Evolutionary conservation across 2,329 filamentous ascomycete species (phyloP).

Genomic region (Zymoseptoria pseudotritici): DNA sequence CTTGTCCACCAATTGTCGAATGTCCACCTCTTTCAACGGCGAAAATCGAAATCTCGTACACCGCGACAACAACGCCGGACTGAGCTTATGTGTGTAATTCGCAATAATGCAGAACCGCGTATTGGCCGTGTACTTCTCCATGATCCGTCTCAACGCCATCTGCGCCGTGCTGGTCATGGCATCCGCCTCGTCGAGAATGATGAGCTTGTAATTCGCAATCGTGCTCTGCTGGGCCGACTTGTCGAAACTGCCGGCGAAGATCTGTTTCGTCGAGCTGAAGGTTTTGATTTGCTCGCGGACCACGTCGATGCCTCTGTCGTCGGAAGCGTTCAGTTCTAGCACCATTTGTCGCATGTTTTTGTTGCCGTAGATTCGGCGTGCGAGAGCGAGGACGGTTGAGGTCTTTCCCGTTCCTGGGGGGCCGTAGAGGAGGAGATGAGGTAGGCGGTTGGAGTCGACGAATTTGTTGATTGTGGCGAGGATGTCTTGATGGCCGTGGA

Average conservation of each 20-base stretch:
- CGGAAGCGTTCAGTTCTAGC: slow-evolving; percentile 91
- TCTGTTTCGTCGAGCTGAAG: slow-evolving; percentile 95
- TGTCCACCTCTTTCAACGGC: slow-evolving; percentile 82
- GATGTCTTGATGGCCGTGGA: slow-evolving; percentile 95
- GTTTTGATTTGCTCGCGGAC: slow-evolving; percentile 99
- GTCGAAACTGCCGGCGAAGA: slow-evolving; percentile 55
- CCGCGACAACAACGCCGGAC: slow-evolving; percentile 80
- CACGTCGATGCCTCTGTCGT: slow-evolving; percentile 95
- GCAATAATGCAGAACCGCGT: slow-evolving; percentile 97
- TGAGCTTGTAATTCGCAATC: slow-evolving; percentile 81
- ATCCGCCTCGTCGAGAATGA: slow-evolving; percentile 97
- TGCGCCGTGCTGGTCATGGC: slow-evolving; percentile 99
- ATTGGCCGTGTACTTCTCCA: slow-evolving; percentile 99
- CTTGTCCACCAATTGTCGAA: slow-evolving; percentile 75
- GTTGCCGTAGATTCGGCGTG: slow-evolving; percentile 81
- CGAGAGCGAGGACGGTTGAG: slow-evolving; percentile 88
- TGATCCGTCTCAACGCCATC: slow-evolving; percentile 92
- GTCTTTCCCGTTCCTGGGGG: slow-evolving; percentile 97
- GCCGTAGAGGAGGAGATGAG: slow-evolving; percentile 92
- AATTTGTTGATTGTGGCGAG: slow-evolving; percentile 97
- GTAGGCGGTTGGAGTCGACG: slow-evolving; percentile 84
- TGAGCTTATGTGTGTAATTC: slow-evolving; percentile 97
- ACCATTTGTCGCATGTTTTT: slow-evolving; percentile 98
- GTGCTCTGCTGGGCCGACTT: slow-evolving; percentile 24
- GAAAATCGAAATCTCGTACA: slow-evolving; percentile 95